A percentile compares a stretch with the other conserved stretches of the same genome.
phyloP scores from a whole-genome alignment of 225 moss, liverwort and hornwort genomes.

The Climacium dendroides region DNA sequence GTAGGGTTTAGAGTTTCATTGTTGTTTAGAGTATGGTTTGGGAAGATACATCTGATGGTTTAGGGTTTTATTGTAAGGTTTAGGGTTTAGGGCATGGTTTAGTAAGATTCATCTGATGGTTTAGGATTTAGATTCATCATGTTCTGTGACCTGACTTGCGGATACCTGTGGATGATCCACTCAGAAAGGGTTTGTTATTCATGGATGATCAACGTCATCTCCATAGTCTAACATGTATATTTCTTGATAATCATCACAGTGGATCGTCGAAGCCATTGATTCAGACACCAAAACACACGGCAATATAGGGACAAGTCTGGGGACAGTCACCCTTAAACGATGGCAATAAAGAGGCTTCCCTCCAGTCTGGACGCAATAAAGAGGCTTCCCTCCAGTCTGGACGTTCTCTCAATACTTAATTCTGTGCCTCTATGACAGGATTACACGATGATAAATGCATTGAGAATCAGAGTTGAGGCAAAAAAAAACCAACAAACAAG shows the following conservation, averaged over 20 bases:
- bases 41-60: no score
- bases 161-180: not conserved
- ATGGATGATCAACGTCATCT: not conserved
- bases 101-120: no score
- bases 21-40: no score
- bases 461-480: slow-evolving; percentile 5
- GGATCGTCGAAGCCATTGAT: not conserved
- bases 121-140: not conserved
- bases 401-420: not conserved
- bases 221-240: slow-evolving; percentile 38
- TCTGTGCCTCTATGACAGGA: slow-evolving; percentile 1
- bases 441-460: not conserved
- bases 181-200: slow-evolving; percentile 6
- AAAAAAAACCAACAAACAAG: no score
- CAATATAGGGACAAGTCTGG: rapidly evolving
- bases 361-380: not conserved
- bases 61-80: no score
- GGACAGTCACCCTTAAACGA: no score
- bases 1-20: no score
- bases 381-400: not conserved
- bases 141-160: no score
- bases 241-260: not conserved
- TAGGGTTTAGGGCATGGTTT: no score
- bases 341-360: not conserved
- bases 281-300: no score